A percentile compares a stretch with the other conserved stretches of the same genome.
Conservation (phyloP, 192 early-diverging fungal genomes). For the Backusella tarrabulga region DNA sequence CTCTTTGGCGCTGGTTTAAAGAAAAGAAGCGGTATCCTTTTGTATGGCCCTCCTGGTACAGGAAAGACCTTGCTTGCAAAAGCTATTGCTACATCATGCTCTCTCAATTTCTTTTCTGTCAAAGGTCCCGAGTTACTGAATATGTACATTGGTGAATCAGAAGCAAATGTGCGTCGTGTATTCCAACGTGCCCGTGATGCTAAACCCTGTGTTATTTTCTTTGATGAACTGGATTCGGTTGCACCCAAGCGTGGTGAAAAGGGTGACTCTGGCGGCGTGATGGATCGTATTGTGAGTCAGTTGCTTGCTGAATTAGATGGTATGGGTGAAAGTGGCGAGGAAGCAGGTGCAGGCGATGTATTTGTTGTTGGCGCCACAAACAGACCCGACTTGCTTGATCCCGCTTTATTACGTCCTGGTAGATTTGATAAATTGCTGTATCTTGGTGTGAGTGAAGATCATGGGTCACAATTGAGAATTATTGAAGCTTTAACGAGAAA, state of each 20-base stretch:
- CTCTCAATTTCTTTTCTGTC: constrained; percentile 97
- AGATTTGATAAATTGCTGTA: constrained; percentile 97
- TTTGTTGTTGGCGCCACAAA: constrained; percentile 99
- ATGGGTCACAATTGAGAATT: constrained; percentile 85
- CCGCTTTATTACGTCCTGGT: constrained; percentile 91
- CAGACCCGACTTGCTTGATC: constrained; percentile 94
- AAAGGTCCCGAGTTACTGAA: constrained; percentile 99
- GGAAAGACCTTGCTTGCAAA: constrained; percentile 99
- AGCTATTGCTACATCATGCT: constrained; percentile 96
- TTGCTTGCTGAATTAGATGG: constrained; percentile 96
- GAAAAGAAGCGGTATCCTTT: constrained; percentile 88
- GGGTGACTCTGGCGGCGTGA: constrained; percentile 98
- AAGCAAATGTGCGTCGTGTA: constrained; percentile 94
- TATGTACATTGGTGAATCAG: constrained; percentile 99
- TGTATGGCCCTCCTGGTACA: constrained; percentile 98
- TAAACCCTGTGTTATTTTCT: constrained; percentile 97
- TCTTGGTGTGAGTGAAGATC: constrained; percentile 89
- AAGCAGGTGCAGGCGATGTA: constrained; percentile 63
- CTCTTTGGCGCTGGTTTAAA: constrained; percentile 94
- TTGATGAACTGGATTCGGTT: constrained; percentile 98
- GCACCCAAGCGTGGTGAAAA: constrained; percentile 98
- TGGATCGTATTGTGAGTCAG: constrained; percentile 99
- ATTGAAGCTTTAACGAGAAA: constrained; percentile 94
- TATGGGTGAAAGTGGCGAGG: constrained; percentile 59
- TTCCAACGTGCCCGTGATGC: constrained; percentile 97